phyloP scores from a whole-genome alignment of 2,329 filamentous ascomycete species.

The Cercospora sp. region DNA sequence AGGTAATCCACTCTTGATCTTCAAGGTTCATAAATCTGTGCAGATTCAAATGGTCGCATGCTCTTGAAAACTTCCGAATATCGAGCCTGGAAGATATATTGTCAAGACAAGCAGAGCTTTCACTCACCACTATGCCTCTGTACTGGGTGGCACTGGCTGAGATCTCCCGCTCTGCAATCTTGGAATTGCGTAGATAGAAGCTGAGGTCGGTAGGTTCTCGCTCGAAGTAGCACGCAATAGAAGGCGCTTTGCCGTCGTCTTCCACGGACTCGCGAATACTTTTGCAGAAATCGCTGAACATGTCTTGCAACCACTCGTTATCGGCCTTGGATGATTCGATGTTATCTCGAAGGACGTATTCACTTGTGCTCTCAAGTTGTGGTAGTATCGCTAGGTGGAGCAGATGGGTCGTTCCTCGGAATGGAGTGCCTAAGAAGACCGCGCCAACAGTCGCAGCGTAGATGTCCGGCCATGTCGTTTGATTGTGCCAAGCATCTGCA shows the following conservation, averaged over 20 bases:
- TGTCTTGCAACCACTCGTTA: background rate
- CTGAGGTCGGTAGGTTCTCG: background rate
- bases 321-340: background rate
- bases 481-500: background rate
- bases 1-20: background rate
- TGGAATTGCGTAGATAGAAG: background rate
- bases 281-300: background rate
- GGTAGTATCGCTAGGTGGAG: background rate
- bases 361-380: background rate
- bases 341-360: background rate
- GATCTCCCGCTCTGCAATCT: background rate
- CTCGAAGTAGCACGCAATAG: background rate
- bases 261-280: background rate
- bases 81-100: background rate
- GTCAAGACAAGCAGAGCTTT: background rate
- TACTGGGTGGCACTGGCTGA: background rate
- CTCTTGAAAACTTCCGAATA: background rate
- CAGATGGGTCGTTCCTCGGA: background rate
- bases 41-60: background rate
- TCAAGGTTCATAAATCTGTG: background rate
- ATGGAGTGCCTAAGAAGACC: background rate
- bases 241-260: background rate
- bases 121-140: background rate
- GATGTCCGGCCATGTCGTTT: background rate
- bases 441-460: background rate